phyloP scores from a whole-genome alignment of 169 alveolate genomes.

The Plasmodium fragile region DNA sequence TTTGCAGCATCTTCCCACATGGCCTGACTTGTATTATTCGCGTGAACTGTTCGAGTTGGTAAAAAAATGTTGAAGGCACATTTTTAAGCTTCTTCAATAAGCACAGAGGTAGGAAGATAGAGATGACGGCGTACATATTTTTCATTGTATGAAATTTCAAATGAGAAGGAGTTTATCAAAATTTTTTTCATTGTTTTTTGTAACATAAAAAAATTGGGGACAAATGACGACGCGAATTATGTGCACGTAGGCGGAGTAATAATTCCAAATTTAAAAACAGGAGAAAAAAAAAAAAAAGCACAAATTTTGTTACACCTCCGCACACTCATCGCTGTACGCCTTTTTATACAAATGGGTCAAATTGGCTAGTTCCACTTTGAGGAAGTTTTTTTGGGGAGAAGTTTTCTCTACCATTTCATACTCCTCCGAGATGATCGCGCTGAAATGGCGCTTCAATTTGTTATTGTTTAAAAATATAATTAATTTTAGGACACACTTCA shows the following conservation, averaged over 20 bases:
- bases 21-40: not conserved
- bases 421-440: constrained; percentile 3
- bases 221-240: not conserved
- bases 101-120: not conserved
- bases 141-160: not conserved
- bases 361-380: constrained; percentile 17
- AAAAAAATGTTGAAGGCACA: not conserved
- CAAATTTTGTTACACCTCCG: not conserved
- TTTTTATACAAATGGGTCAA: constrained; percentile 18
- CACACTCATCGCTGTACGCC: constrained; percentile 14
- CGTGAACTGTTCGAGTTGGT: not conserved
- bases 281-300: not conserved
- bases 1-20: not conserved
- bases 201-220: constrained; percentile 3
- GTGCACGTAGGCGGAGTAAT: not conserved
- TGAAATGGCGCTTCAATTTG: constrained; percentile 5
- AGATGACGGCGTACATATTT: not conserved
- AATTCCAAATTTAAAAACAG: not conserved
- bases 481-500: constrained; percentile 34
- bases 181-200: not conserved
- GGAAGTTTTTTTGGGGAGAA: not conserved
- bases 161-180: constrained; percentile 1
- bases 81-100: not conserved
- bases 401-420: constrained; percentile 14
- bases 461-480: constrained; percentile 24